Evolutionary conservation across 768 basidiomycete species (phyloP).

Genomic region (Russula brevipes): DNA sequence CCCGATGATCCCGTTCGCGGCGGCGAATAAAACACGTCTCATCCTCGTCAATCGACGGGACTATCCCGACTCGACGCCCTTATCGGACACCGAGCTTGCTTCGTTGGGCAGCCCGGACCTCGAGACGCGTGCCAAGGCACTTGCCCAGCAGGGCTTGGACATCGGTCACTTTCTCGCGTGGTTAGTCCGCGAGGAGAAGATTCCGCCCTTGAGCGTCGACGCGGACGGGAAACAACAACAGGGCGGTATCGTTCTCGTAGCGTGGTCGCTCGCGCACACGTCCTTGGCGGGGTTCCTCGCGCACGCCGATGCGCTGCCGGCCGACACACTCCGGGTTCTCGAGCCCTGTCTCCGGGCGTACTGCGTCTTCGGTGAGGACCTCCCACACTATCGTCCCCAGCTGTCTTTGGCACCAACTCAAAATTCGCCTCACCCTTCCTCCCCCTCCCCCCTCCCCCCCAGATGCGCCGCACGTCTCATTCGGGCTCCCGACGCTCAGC

Average conservation of each 20-base stretch:
- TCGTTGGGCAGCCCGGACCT: conserved; percentile 18
- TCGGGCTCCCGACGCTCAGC: conserved; percentile 17
- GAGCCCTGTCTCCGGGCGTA: conserved; percentile 20
- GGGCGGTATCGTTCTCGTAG: conserved; percentile 22
- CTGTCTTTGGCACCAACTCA: too few relatives aligned
- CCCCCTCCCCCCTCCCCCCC: too few relatives aligned
- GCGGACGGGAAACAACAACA: conserved; percentile 5
- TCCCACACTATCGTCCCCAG: neutral
- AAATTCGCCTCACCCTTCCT: neutral
- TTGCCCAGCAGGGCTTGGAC: conserved; percentile 18
- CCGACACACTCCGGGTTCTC: conserved; percentile 5
- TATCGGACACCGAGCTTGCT: conserved; percentile 24
- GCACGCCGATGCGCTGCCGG: conserved; percentile 15
- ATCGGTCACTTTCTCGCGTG: conserved; percentile 23
- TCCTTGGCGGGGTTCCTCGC: conserved; percentile 19
- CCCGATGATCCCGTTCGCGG: conserved; percentile 24
- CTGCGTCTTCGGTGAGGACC: conserved; percentile 21
- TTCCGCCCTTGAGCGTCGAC: conserved; percentile 5
- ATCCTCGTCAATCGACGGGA: conserved; percentile 29
- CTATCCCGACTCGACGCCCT: conserved; percentile 27
- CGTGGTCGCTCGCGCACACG: conserved; percentile 24
- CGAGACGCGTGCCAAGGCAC: conserved; percentile 12
- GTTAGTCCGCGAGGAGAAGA: conserved; percentile 15
- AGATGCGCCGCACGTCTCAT: conserved; percentile 21
- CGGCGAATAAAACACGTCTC: conserved; percentile 24